Conservation (phyloP, 495 filamentous ascomycete genomes). For the Podospora conica region DNA sequence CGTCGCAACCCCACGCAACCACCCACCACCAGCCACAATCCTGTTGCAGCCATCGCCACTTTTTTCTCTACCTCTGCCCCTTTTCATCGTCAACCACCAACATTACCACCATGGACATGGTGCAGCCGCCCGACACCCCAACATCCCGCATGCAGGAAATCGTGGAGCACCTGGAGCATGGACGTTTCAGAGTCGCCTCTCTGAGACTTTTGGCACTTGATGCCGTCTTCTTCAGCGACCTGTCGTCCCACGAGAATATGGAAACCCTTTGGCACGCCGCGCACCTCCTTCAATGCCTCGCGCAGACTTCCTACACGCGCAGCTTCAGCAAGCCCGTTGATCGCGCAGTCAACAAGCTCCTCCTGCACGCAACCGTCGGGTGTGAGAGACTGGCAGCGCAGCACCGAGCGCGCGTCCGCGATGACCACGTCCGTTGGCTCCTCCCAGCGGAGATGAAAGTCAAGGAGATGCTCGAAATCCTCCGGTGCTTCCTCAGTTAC, state of each 20-base stretch:
- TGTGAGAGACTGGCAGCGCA: background rate
- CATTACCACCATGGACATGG: background rate
- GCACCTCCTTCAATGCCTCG: background rate
- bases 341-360: slow-evolving; percentile 1
- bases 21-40: background rate
- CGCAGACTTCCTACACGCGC: background rate
- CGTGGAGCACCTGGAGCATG: background rate
- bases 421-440: background rate
- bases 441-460: background rate
- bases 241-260: background rate
- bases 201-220: background rate
- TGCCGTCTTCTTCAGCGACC: background rate
- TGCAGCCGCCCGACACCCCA: background rate
- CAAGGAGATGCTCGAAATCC: slow-evolving; percentile 1
- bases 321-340: slow-evolving; percentile 5
- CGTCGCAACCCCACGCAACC: background rate
- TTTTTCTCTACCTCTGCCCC: background rate
- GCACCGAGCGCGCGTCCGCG: background rate
- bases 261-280: background rate
- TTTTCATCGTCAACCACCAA: background rate
- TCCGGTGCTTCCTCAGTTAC: background rate
- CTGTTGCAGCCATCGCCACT: background rate
- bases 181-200: slow-evolving; percentile 1
- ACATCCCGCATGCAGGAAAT: background rate
- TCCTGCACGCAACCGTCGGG: background rate